Evolutionary conservation across 345 rosid genomes (phyloP).

Genomic region (Eucalyptus dawsonii): DNA sequence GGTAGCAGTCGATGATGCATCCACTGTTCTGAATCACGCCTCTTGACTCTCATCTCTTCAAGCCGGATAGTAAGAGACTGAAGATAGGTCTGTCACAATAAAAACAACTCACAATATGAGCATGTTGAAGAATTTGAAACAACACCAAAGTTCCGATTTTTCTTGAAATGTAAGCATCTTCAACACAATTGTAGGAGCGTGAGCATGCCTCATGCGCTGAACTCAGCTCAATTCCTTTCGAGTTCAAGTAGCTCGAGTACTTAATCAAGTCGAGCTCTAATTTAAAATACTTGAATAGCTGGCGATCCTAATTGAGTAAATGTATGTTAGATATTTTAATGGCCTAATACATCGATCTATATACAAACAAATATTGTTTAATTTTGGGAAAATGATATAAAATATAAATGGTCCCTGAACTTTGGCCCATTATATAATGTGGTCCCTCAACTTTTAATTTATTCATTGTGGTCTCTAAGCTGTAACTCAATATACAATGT

Average conservation of each 20-base stretch:
- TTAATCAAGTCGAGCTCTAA: too few relatives aligned
- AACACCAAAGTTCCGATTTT: neutral
- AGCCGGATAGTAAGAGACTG: constrained; percentile 91
- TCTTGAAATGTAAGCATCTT: neutral
- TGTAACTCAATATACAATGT: accelerated
- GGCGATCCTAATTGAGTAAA: neutral
- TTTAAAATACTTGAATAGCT: neutral
- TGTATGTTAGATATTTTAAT: neutral
- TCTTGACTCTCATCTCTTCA: constrained; percentile 95
- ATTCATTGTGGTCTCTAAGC: neutral
- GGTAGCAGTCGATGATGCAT: constrained; percentile 99
- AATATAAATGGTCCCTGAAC: neutral
- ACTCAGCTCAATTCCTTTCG: neutral
- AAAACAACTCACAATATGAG: neutral
- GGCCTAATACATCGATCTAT: neutral
- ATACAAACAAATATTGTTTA: neutral
- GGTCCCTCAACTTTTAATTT: too few relatives aligned
- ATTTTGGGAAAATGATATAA: neutral
- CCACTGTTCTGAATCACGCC: constrained; percentile 99
- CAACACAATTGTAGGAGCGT: neutral
- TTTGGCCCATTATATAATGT: neutral
- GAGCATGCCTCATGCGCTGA: neutral
- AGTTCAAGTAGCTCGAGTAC: neutral
- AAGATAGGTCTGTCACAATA: constrained; percentile 73
- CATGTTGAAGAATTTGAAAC: neutral